phyloP scores from a whole-genome alignment of 768 basidiomycete genomes.

The Coprinopsis strossmayeri region DNA sequence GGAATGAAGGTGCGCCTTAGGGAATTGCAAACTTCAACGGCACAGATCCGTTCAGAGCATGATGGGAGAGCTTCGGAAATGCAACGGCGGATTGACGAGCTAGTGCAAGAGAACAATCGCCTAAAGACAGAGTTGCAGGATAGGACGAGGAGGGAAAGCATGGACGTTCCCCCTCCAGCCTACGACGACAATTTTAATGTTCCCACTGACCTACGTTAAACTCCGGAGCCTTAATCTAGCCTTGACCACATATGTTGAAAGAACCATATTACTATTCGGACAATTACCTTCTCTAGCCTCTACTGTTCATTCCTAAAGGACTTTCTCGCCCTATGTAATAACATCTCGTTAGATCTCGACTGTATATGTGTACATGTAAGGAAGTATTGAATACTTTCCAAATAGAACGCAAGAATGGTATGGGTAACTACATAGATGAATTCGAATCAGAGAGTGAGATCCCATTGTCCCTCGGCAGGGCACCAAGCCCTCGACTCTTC shows the following conservation, averaged over 20 bases:
- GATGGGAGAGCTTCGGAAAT: constrained; percentile 19
- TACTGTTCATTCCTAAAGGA: too few relatives aligned
- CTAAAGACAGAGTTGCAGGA: constrained; percentile 18
- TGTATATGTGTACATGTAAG: too few relatives aligned
- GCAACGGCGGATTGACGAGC: constrained; percentile 20
- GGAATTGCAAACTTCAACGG: constrained; percentile 18
- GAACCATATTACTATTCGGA: too few relatives aligned
- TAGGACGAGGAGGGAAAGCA: constrained; percentile 8
- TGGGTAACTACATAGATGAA: neutral
- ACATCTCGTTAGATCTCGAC: too few relatives aligned
- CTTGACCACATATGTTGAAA: too few relatives aligned
- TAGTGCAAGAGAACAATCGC: constrained; percentile 22
- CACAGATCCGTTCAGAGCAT: constrained; percentile 15
- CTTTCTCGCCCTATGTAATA: too few relatives aligned
- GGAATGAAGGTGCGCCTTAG: constrained; percentile 25
- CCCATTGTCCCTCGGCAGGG: constrained; percentile 32
- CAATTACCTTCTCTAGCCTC: too few relatives aligned
- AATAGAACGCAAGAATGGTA: neutral
- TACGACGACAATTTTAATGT: constrained; percentile 20
- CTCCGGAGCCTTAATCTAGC: too few relatives aligned
- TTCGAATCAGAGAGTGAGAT: constrained; percentile 21
- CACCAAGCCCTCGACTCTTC: constrained; percentile 31
- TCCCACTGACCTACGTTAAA: neutral
- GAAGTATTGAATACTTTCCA: too few relatives aligned
- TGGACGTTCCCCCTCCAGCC: constrained; percentile 26